Evolutionary conservation across 2,329 filamentous ascomycete genomes (phyloP), one percentile per base, ranked within the genome.

Genomic region (Aureobasidium sp.): DNA sequence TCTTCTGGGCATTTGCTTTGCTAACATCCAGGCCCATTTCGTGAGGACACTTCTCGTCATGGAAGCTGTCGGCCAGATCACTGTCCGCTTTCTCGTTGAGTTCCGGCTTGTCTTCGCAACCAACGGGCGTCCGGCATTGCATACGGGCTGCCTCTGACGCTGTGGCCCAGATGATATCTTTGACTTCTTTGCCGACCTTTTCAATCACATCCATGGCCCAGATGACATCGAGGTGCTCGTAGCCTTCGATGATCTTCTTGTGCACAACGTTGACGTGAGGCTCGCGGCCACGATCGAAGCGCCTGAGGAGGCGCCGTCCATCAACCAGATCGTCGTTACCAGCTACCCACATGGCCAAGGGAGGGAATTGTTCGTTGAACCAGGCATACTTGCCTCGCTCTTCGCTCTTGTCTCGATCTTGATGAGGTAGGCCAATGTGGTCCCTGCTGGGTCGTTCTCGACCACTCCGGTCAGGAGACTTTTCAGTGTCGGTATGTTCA

Each of bases 211-310:
- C 91, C 80, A 97, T 90, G 0, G 92, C 91, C 93, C 93, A 97
- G 41, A 97, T 85, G 1, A 97, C 90, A 75, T 97, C 93, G 5
- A 97, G 81, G 75, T 97, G 93, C 76, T 97, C 93, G 72, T 96
- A 96, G 51, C 88, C 90, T 2, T 90, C 85, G 47, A 97, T 88
- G 26, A 95, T 79, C 71, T 90, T 95, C 65, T 83, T 83, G 75
- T 96, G 89, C 5, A 96, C 89, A 5, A 97, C 77, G 42, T 82
- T 79, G 9, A 95, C 90, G 70, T 90, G 80, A 1, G 93, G 93
- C 73, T 97, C 93, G 29, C 89, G 80, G 0, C 88, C 89, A 46
- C 83, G 82, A 68, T 89, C 82, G 66, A 97, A 89, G 1, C 93
- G 82, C 23, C 84, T 80, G 2, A 97, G 78, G 9, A 97, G 79